These are phyloP conservation scores for Umbellularia californica DNA, from an alignment of 164 flowering plant genomes.

Conservation along the genomic window DNA sequence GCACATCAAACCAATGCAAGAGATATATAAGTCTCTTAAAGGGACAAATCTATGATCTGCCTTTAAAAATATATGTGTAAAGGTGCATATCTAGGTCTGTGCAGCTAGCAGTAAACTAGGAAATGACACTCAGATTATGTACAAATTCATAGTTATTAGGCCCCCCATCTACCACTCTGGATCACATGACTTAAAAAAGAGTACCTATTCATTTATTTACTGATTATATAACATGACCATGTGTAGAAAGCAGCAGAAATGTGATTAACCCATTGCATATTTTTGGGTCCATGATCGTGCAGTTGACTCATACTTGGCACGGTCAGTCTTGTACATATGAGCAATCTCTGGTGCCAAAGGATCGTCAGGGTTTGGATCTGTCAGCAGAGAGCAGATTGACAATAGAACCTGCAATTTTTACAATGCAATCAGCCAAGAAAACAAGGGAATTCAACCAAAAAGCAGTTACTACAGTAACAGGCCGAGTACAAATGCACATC, in stretches of 20 bases:
- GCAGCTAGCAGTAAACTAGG: too few relatives aligned
- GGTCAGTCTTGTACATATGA: slow-evolving; percentile 59
- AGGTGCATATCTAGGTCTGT: too few relatives aligned
- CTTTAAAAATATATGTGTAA: too few relatives aligned
- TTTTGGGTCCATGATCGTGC: slow-evolving; percentile 68
- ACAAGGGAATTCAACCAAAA: too few relatives aligned
- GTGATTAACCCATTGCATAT: slow-evolving; percentile 50
- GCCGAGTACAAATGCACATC: neutral
- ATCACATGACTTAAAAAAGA: neutral
- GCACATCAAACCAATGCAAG: too few relatives aligned
- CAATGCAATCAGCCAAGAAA: neutral
- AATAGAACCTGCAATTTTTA: slow-evolving; percentile 39
- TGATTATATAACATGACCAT: neutral
- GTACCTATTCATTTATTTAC: neutral
- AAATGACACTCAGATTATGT: too few relatives aligned
- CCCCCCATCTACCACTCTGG: too few relatives aligned
- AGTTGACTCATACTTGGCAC: slow-evolving; percentile 52
- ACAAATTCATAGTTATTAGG: too few relatives aligned
- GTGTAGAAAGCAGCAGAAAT: neutral
- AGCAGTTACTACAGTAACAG: too few relatives aligned
- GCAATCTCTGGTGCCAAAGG: slow-evolving; percentile 72
- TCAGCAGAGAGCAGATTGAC: slow-evolving; percentile 57
- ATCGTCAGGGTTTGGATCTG: slow-evolving; percentile 66
- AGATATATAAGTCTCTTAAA: too few relatives aligned
- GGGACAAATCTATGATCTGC: too few relatives aligned